These are phyloP conservation scores for Aspergillus bertholletiae DNA, from an alignment of 495 filamentous ascomycete species.

Conservation along the genomic window DNA sequence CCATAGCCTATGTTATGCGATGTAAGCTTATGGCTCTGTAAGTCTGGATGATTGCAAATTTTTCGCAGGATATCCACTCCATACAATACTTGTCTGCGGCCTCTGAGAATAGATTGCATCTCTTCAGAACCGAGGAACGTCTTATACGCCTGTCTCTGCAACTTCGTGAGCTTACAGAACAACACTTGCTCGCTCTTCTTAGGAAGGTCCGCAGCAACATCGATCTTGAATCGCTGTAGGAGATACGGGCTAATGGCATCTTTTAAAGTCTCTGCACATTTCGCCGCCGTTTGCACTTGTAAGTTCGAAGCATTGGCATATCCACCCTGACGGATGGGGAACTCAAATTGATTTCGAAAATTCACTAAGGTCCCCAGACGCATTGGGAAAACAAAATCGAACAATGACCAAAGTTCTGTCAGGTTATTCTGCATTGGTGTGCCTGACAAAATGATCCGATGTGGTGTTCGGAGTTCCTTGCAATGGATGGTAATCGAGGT, in stretches of 20 bases:
- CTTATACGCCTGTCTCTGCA: constrained; percentile 73
- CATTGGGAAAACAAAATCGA: constrained; percentile 97
- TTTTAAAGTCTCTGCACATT: constrained; percentile 85
- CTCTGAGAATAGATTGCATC: constrained; percentile 70
- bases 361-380: constrained; percentile 85
- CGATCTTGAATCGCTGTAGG: constrained; percentile 88
- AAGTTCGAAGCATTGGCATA: constrained; percentile 92
- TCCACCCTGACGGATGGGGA: constrained; percentile 85
- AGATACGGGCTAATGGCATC: constrained; percentile 89
- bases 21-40: constrained; percentile 62
- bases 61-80: constrained; percentile 91
- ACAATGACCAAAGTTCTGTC: constrained; percentile 92
- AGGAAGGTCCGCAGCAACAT: constrained; percentile 89
- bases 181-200: constrained; percentile 93
- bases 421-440: constrained; percentile 98
- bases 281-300: constrained; percentile 85
- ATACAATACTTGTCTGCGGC: constrained; percentile 73
- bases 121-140: constrained; percentile 78
- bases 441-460: constrained; percentile 89
- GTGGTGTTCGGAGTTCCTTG: constrained; percentile 83
- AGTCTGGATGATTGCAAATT: constrained; percentile 95
- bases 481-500: constrained; percentile 86
- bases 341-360: constrained; percentile 86
- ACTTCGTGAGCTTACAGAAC: constrained; percentile 83
- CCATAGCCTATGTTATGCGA: constrained; percentile 68